Evolutionary conservation across 2,329 filamentous ascomycete species (phyloP), one percentile per base, ranked within the genome.

Genomic region (Colletotrichum gigasporum): DNA sequence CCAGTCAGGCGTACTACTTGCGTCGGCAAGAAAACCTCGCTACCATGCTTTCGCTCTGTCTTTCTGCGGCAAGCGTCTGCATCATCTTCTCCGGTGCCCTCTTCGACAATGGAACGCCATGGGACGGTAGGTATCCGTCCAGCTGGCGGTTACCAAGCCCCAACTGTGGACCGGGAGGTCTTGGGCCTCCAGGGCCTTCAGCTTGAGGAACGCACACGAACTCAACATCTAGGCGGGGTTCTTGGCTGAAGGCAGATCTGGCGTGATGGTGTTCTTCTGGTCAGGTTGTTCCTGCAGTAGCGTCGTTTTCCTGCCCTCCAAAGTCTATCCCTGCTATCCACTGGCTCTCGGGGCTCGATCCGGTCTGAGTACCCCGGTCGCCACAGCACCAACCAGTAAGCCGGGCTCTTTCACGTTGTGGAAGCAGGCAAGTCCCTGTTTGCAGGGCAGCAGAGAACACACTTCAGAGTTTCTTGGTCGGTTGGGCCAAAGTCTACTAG

Each of bases 201-300:
- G 58, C 54, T 42, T 16, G 26, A 44, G 16, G n/a, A 42, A 11
- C 39, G 18, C 44, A 41, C 35, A 26, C 18, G n/a, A 48, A 5
- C 32, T 14, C 24, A 42, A n/a, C 51, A 44, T 35, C 37, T 12
- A 51, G 30, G 47, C 28, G 30, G 47, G 28, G 20, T 34, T 14
- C 26, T 32, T 16, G 24, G 26, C 51, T 16, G 32, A 45, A 54
- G 18, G 34, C 24, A 56, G 47, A 42, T 53, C 58, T 63, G 57
- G 35, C 50, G 30, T 35, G 61, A 44, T 61, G 41, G 53, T 58
- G 35, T 62, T 51, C 58, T 42, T 35, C 20, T 20, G 35, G 45
- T 41, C 53, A 48, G 10, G 48, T 39, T 57, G 65, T 65, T 52
- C 65, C 55, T 67, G 62, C 55, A 67, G 55, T 67, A 62, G 61